These are phyloP conservation scores for Stachybotrys chartarum DNA, from an alignment of 2,329 filamentous ascomycete genomes.

Conservation along the genomic window DNA sequence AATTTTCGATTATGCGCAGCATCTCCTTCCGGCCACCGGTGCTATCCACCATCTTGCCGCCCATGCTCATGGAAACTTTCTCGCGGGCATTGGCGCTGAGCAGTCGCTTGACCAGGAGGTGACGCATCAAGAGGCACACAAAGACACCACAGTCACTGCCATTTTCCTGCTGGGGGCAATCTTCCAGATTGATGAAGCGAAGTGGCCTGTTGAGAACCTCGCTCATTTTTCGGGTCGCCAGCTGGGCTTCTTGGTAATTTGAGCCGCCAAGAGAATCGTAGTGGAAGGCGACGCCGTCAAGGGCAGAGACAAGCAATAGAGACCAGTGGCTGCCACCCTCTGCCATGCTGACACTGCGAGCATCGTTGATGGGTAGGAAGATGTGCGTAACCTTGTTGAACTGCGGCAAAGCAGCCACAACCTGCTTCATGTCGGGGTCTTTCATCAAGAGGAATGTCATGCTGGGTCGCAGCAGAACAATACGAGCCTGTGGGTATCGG, in stretches of 20 bases:
- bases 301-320: conserved; percentile 76
- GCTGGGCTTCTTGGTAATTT: conserved; percentile 68
- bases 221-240: conserved; percentile 62
- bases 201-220: conserved; percentile 59
- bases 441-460: conserved; percentile 91
- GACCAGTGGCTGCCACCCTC: conserved; percentile 96
- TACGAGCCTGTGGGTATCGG: conserved; percentile 74
- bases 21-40: conserved; percentile 80
- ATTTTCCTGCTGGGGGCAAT: conserved; percentile 88
- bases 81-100: conserved; percentile 71
- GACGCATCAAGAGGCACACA: conserved; percentile 91
- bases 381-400: conserved; percentile 80
- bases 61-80: conserved; percentile 93
- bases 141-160: conserved; percentile 92
- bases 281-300: conserved; percentile 91
- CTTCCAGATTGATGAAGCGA: conserved; percentile 72
- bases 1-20: conserved; percentile 76
- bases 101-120: conserved; percentile 79
- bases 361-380: conserved; percentile 94
- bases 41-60: conserved; percentile 76
- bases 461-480: conserved; percentile 82
- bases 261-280: conserved; percentile 80
- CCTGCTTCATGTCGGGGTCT: conserved; percentile 47
- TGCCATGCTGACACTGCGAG: conserved; percentile 63
- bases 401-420: conserved; percentile 67